A percentile compares a stretch with the other conserved stretches of the same genome.
Conservation (phyloP, 768 basidiomycete genomes). For the Amanita thiersii region DNA sequence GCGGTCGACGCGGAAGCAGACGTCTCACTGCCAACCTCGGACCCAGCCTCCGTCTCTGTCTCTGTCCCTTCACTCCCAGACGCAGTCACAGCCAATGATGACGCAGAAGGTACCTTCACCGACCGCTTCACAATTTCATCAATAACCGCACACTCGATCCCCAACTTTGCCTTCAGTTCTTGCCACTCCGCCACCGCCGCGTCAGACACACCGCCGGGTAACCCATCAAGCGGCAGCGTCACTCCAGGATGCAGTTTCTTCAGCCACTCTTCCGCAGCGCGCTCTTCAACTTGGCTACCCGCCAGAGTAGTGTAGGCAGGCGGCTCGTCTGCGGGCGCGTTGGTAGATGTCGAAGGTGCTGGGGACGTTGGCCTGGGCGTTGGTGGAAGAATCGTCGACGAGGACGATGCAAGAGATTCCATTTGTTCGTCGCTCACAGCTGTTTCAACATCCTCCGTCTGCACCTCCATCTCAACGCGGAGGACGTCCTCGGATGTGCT, state of each 20-base stretch:
- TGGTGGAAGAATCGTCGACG: conserved; percentile 63
- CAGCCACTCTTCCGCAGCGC: conserved; percentile 48
- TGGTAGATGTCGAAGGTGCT: conserved; percentile 19
- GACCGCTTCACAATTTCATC: conserved; percentile 54
- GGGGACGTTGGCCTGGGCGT: conserved; percentile 48
- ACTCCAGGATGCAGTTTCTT: conserved; percentile 67
- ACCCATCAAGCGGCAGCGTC: conserved; percentile 31
- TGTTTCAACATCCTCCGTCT: conserved; percentile 44
- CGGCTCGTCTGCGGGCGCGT: conserved; percentile 43
- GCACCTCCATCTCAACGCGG: conserved; percentile 52
- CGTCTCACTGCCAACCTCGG: conserved; percentile 7
- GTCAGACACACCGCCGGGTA: conserved; percentile 51
- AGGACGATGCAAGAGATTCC: conserved; percentile 63
- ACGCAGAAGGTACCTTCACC: conserved; percentile 11
- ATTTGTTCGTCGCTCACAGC: conserved; percentile 32
- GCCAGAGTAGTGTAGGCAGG: conserved; percentile 67
- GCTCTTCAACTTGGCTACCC: conserved; percentile 42
- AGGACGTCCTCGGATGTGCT: conserved; percentile 12
- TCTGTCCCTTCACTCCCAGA: not conserved
- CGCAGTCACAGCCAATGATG: not conserved
- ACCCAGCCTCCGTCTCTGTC: not conserved
- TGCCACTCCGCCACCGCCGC: conserved; percentile 73
- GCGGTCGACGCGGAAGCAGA: conserved; percentile 13
- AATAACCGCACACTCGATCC: conserved; percentile 68
- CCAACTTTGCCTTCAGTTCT: conserved; percentile 70